Percentiles rank a stretch among this genome's conserved stretches.
Conservation (phyloP, 2,329 filamentous ascomycete genomes). For the Knoxdaviesia capensis region DNA sequence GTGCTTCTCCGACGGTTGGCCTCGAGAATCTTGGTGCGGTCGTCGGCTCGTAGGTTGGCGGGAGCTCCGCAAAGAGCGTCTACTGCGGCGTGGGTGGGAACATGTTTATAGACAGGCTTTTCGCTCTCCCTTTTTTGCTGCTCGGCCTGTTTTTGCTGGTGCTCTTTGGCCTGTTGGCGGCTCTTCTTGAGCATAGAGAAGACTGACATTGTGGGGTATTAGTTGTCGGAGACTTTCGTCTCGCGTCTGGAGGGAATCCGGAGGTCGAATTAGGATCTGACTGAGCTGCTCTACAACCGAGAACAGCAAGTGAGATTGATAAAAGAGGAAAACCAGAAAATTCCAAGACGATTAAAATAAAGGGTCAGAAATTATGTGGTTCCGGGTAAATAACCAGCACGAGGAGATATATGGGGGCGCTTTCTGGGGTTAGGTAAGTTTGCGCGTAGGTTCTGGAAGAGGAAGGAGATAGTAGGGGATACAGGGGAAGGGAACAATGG, state of each 20-base stretch:
- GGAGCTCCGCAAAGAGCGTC: constrained; percentile 1
- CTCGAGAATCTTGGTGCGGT: not conserved
- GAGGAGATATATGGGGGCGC: too few species aligned
- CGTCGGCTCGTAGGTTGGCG: not conserved
- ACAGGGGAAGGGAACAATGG: too few species aligned
- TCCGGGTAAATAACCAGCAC: too few species aligned
- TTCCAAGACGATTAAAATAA: too few species aligned
- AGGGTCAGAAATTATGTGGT: too few species aligned
- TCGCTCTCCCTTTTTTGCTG: not conserved
- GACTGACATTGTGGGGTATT: not conserved
- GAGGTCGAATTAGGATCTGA: not conserved
- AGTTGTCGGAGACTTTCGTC: not conserved
- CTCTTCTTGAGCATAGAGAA: not conserved
- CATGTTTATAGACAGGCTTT: constrained; percentile 1
- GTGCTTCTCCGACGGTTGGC: not conserved
- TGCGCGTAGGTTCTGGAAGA: too few species aligned
- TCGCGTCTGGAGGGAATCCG: not conserved
- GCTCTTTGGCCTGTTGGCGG: constrained; percentile 2
- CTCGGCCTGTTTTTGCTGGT: not conserved
- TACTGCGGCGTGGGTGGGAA: constrained; percentile 2
- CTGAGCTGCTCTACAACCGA: not conserved
- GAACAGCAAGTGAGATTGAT: not conserved
- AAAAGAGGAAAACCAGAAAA: too few species aligned
- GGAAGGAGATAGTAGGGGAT: too few species aligned
- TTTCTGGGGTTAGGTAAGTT: too few species aligned